Base-by-base conservation (phyloP, 1,284 basidiomycete genomes). In the Singerocomus rubriflavus region DNA sequence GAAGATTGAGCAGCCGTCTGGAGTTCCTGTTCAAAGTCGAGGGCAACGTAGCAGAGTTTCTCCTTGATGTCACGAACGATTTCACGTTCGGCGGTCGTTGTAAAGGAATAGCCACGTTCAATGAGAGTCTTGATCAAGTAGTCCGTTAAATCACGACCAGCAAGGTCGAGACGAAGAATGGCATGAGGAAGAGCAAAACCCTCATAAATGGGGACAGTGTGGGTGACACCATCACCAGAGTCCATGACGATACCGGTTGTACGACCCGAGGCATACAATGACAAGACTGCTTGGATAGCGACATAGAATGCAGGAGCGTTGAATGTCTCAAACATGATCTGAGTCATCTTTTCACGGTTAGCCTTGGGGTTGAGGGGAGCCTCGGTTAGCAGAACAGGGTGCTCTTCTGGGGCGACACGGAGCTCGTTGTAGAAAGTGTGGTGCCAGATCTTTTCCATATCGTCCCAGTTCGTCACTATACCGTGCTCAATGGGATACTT, bases 1-100 rank as follows among this genome's bases (percentile, higher is more conserved):
- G 91, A 94, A 27, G 91, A 93, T 72, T 93, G 90, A 57, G 91
- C 88, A 39, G 93, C 92, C 38, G 90, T 94, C 77, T 93, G 89
- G 64, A 97, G 80, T 77, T 97, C 94, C 76, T 97, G 90, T 74
- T 96, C 93, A 68, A 96, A 97, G 78, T 97, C 94, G 62, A 96
- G 84, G 35, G 94, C 94, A 64, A 97, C 93, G 74, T 97, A 97
- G 78, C 93, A 96, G 45, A 97, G 85, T 80, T 95, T 96, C 82
- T 97, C 94, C 82, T 97, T 97, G 81, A 97, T 95, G 73, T 97
- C 94, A 66, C 94, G 85, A 66, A 97, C 94, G 57, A 97, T 93
- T 84, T 96, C 93, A 69, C 89, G 85, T 78, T 95, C 93, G 54
- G 93, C 92, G 17, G 91, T 89, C 62, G 89, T 97, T 66, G 90